Base-by-base conservation (phyloP, 2,329 filamentous ascomycete species). In the Aspergillus sp. region DNA sequence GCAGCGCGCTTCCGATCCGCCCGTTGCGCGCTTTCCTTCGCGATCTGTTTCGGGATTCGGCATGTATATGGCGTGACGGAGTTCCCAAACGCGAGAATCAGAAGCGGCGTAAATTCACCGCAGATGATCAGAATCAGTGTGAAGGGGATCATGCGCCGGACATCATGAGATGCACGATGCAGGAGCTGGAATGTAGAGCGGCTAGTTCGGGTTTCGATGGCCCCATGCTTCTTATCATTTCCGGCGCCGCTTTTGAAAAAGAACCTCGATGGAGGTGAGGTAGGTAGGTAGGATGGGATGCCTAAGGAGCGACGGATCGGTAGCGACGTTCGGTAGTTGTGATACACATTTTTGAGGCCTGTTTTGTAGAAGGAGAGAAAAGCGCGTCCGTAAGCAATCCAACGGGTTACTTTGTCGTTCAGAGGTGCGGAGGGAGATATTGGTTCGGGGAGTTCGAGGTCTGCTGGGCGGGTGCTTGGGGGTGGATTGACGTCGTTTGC, bases 361-460 rank as follows among this genome's bases (percentile, higher is more conserved):
- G 85, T 82, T 76, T 95, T 96, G 85, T 97, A 98, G 83, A 98
- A 98, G 37, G 75, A 75, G 9, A 89, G 73, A 75, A 96, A 96
- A 52, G 89, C 86, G 71, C 89, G 89, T 61, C 91, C 93, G 27
- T 87, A 77, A 44, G 74, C 73, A 48, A 75, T 50, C 61, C 68
- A 68, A 59, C 71, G 70, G 50, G 70, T 70, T 8, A 72, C 52
- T 57, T 71, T 71, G 23, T 62, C 64, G n/a, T 55, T 41, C 55
- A 84, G 70, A 19, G 77, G 69, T 27, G 82, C 72, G 7, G 74
- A 68, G 19, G 80, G 69, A 2, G 56, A n/a, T 17, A 79, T 71
- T 53, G 85, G 82, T 5, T 73, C 70, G 6, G 90, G 90, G 2
- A 90, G 77, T 44, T 80, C 72, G 61, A 96, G 81, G 0, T 84